These are phyloP conservation scores for Adansonia gregorii DNA, from an alignment of 441 rosid genomes.

Conservation along the genomic window DNA sequence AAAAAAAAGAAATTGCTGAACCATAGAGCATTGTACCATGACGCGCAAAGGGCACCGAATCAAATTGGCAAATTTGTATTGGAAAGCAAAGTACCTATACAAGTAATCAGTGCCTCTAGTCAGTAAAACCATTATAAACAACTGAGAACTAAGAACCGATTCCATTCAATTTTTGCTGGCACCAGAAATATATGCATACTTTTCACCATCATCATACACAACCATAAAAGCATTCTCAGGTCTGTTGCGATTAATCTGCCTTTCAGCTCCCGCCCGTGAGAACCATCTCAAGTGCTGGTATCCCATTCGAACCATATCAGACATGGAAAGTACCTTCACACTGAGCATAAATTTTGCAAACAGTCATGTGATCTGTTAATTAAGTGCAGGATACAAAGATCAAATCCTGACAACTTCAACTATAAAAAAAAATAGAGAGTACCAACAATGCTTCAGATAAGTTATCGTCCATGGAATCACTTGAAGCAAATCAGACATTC, in stretches of 20 bases:
- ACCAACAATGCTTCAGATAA: not conserved
- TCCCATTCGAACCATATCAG: not conserved
- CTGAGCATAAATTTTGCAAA: too few species aligned
- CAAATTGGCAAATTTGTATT: conserved; percentile 23
- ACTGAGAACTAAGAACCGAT: not conserved
- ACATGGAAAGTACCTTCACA: too few species aligned
- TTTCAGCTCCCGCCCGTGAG: not conserved
- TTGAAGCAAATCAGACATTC: not conserved
- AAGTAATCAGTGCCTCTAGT: conserved; percentile 15
- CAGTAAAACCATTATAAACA: conserved; percentile 23
- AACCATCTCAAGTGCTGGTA: not conserved
- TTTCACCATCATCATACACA: conserved; percentile 8
- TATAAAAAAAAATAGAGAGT: not conserved
- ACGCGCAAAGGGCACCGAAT: not conserved
- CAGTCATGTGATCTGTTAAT: too few species aligned
- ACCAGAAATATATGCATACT: not conserved
- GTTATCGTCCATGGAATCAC: not conserved
- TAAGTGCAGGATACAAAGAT: too few species aligned
- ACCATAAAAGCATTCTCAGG: not conserved
- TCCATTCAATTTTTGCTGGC: not conserved
- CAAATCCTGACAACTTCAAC: too few species aligned
- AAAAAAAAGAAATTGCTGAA: not conserved
- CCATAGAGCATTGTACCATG: not conserved
- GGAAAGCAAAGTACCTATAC: conserved; percentile 16
- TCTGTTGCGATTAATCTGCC: not conserved